Evolutionary conservation across 768 basidiomycete genomes (phyloP).

Genomic region (Termitomyces sp.): DNA sequence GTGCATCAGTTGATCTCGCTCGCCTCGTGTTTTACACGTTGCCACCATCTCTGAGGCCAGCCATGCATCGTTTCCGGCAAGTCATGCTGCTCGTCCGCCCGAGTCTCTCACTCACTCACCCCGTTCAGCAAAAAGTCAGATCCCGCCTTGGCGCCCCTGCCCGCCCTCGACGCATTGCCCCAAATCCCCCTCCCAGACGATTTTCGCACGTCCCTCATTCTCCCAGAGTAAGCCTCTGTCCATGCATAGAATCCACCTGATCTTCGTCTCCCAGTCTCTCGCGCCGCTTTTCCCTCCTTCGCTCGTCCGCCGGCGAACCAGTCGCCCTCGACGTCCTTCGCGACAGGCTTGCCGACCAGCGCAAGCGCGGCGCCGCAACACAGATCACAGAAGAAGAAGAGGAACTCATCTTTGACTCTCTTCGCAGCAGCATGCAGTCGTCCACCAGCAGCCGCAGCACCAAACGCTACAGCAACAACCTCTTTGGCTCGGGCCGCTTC

Average conservation of each 20-base stretch:
- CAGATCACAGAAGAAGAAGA: constrained; percentile 80
- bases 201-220: constrained; percentile 82
- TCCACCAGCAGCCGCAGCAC: constrained; percentile 43
- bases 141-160: constrained; percentile 39
- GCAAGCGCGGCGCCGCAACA: constrained; percentile 60
- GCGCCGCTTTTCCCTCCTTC: constrained; percentile 77
- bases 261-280: constrained; percentile 77
- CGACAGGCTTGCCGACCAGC: constrained; percentile 67
- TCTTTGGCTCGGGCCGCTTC: constrained; percentile 78
- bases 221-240: constrained; percentile 73
- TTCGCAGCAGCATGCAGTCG: constrained; percentile 41
- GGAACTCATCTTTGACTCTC: constrained; percentile 75
- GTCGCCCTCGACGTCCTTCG: constrained; percentile 61
- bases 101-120: constrained; percentile 18
- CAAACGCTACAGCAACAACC: constrained; percentile 81
- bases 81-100: constrained; percentile 25
- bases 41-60: constrained; percentile 65
- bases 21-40: constrained; percentile 80
- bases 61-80: constrained; percentile 84
- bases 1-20: constrained; percentile 17
- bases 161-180: constrained; percentile 34
- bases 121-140: constrained; percentile 68
- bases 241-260: too few relatives aligned
- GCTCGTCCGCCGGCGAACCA: constrained; percentile 60
- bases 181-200: constrained; percentile 64